These are phyloP conservation scores for Paramecium caudatum DNA, from an alignment of 73 alveolate genomes.

Conservation along the genomic window DNA sequence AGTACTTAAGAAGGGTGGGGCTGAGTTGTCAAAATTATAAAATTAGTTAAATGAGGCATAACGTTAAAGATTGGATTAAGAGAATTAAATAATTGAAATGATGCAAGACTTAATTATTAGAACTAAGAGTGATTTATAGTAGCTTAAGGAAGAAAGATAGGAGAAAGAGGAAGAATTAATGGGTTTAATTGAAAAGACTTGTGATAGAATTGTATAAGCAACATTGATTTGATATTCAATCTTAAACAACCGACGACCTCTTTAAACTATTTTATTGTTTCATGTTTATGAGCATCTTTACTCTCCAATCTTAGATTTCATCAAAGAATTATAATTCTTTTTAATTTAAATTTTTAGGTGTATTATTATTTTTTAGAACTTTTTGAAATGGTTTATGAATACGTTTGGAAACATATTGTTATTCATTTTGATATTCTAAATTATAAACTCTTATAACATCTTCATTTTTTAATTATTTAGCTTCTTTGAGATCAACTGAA, in stretches of 20 bases:
- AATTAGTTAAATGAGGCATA: not conserved
- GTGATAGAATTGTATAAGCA: slow-evolving; percentile 45
- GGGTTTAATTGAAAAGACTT: slow-evolving; percentile 15
- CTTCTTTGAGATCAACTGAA: slow-evolving; percentile 52
- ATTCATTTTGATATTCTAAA: slow-evolving; percentile 58
- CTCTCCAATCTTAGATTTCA: slow-evolving; percentile 46
- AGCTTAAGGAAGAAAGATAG: slow-evolving; percentile 21
- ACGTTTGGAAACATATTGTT: not conserved
- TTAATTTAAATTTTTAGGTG: slow-evolving; percentile 4
- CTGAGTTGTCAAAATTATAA: not conserved
- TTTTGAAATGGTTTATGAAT: slow-evolving; percentile 17
- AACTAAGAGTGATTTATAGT: slow-evolving; percentile 8
- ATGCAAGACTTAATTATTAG: slow-evolving; percentile 14
- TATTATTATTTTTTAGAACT: not conserved
- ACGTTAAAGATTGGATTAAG: not conserved
- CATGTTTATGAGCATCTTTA: not conserved
- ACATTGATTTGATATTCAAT: slow-evolving; percentile 5
- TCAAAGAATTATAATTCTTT: slow-evolving; percentile 13
- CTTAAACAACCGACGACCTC: too few relatives aligned
- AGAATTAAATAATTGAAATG: not conserved
- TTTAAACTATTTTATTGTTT: too few relatives aligned
- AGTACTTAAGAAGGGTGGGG: not conserved
- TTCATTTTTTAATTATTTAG: not conserved
- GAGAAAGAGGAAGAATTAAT: slow-evolving; percentile 36
- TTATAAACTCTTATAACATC: slow-evolving; percentile 60